Evolutionary conservation across 768 basidiomycete genomes (phyloP).

Genomic region (Mrakia hoshinonis): DNA sequence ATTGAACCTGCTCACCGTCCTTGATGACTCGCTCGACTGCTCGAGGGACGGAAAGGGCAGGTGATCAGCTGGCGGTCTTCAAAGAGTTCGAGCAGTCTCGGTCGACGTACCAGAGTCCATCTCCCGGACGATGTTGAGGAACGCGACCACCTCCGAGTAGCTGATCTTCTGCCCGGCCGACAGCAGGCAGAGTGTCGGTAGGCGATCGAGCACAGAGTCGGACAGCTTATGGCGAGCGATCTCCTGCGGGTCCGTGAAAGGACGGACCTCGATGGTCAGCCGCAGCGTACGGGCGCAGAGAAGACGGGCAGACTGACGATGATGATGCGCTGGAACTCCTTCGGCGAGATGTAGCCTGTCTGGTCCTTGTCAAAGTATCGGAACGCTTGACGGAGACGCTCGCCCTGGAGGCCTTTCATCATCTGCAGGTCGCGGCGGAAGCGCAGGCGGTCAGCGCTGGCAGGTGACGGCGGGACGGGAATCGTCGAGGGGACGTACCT

Average conservation of each 20-base stretch:
- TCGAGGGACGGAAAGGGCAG: too few species aligned
- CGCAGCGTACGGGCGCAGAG: neutral
- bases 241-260: constrained; percentile 51
- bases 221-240: constrained; percentile 96
- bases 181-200: constrained; percentile 85
- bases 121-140: constrained; percentile 84
- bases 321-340: constrained; percentile 91
- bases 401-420: constrained; percentile 97
- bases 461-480: too few species aligned
- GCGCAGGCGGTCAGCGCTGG: too few species aligned
- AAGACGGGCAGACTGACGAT: constrained; percentile 50
- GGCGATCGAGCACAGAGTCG: constrained; percentile 78
- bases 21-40: constrained; percentile 69
- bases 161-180: constrained; percentile 82
- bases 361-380: constrained; percentile 78
- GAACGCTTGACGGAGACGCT: constrained; percentile 93
- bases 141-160: constrained; percentile 92
- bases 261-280: neutral
- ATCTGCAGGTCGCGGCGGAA: too few species aligned
- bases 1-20: constrained; percentile 27
- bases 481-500: too few species aligned
- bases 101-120: too few species aligned
- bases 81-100: too few species aligned
- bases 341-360: constrained; percentile 87
- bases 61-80: too few species aligned